A percentile compares a stretch with the other conserved stretches of the same genome.
phyloP scores from a whole-genome alignment of 2,329 filamentous ascomycete genomes.

The Pyrenophora teres region DNA sequence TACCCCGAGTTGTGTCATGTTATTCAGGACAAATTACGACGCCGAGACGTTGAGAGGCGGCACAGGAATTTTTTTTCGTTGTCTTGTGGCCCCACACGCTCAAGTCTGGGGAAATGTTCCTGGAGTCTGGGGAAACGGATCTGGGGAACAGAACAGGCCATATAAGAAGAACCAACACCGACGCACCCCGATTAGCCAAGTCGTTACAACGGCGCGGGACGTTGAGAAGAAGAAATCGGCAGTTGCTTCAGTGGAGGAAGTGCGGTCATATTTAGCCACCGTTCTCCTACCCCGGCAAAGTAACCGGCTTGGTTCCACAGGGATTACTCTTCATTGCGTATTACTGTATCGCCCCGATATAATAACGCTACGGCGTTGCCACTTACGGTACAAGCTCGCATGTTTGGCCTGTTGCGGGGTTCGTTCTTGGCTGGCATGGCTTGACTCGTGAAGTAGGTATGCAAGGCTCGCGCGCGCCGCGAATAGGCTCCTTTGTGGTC shows the following conservation, averaged over 20 bases:
- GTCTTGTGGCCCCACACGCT: constrained; percentile 25
- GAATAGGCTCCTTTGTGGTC: constrained; percentile 21
- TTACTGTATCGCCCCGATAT: constrained; percentile 36
- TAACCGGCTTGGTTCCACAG: constrained; percentile 25
- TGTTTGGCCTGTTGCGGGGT: constrained; percentile 35
- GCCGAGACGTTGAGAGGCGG: constrained; percentile 4
- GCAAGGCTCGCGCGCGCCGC: constrained; percentile 25
- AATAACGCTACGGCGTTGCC: constrained; percentile 16
- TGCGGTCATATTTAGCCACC: constrained; percentile 23
- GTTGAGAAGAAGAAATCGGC: constrained; percentile 29
- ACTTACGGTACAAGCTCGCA: constrained; percentile 18
- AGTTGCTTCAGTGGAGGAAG: constrained; percentile 29
- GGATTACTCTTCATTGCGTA: constrained; percentile 15
- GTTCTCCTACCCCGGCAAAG: constrained; percentile 19
- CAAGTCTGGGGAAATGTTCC: constrained; percentile 27
- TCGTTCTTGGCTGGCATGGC: constrained; percentile 38
- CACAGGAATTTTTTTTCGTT: constrained; percentile 9
- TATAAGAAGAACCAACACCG: constrained; percentile 31
- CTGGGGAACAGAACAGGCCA: constrained; percentile 36
- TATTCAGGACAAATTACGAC: not conserved
- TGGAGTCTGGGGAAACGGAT: constrained; percentile 31
- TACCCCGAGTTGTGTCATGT: constrained; percentile 14
- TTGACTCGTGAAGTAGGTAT: constrained; percentile 19
- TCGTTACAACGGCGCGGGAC: constrained; percentile 15
- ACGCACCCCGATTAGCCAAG: not conserved